A percentile compares a stretch with the other conserved stretches of the same genome.
Evolutionary conservation across 805 yeast species (phyloP).

Genomic region (Myxozyma udenii): DNA sequence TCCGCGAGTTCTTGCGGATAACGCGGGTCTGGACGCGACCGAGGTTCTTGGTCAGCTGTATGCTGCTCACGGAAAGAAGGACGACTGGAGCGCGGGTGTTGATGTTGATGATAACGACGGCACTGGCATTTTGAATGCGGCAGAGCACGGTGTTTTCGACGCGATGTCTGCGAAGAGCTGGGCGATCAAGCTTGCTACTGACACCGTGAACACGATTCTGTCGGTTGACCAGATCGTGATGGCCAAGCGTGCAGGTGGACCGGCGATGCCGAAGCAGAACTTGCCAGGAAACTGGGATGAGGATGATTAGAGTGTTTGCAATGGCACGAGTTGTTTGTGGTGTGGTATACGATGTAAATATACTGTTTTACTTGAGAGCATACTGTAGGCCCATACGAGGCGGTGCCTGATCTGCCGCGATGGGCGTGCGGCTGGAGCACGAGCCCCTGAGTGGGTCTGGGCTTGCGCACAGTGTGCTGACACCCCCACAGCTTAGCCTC

Average conservation of each 20-base stretch:
- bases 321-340: too few relatives aligned
- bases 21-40: conserved; percentile 86
- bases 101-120: conserved; percentile 63
- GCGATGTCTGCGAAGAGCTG: conserved; percentile 74
- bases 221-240: conserved; percentile 95
- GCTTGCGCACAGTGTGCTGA: too few relatives aligned
- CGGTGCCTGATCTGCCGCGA: too few relatives aligned
- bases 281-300: conserved; percentile 96
- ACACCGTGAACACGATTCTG: conserved; percentile 85
- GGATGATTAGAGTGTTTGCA: too few relatives aligned
- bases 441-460: too few relatives aligned
- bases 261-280: conserved; percentile 80
- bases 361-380: too few relatives aligned
- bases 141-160: conserved; percentile 69
- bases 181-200: conserved; percentile 91
- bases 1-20: conserved; percentile 89
- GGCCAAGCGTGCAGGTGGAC: conserved; percentile 99
- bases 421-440: too few relatives aligned
- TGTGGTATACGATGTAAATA: too few relatives aligned
- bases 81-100: conserved; percentile 49
- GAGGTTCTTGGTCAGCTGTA: conserved; percentile 86
- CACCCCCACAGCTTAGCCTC: too few relatives aligned
- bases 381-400: too few relatives aligned
- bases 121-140: conserved; percentile 68
- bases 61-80: conserved; percentile 72